These are phyloP conservation scores for Dysphania ambrosioides DNA, from an alignment of 148 eudicot species.

Conservation along the genomic window DNA sequence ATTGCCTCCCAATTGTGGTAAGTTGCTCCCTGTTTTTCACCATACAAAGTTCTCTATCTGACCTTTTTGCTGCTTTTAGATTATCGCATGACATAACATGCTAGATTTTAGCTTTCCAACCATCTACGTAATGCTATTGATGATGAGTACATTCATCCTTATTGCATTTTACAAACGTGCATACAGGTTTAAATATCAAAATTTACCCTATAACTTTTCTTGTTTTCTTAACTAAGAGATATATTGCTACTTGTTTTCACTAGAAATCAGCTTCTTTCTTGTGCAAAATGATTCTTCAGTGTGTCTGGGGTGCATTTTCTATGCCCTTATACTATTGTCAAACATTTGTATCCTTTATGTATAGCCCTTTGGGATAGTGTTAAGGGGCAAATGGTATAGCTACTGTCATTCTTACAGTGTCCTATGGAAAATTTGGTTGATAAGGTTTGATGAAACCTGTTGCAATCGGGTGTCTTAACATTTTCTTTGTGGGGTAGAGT, in stretches of 20 bases:
- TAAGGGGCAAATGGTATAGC: not conserved
- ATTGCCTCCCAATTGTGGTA: slow-evolving; percentile 14
- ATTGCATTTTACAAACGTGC: not conserved
- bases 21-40: slow-evolving; percentile 11
- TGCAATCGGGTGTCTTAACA: not conserved
- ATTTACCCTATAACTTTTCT: not conserved
- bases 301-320: not conserved
- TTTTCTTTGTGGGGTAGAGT: not conserved
- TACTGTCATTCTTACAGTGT: not conserved
- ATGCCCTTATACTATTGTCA: not conserved
- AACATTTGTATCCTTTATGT: not conserved
- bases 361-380: not conserved
- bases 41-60: not conserved
- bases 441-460: not conserved
- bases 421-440: not conserved
- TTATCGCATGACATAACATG: not conserved
- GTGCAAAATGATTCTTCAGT: not conserved
- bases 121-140: not conserved
- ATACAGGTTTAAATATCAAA: not conserved
- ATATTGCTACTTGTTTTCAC: not conserved
- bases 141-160: not conserved
- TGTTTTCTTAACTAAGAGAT: not conserved
- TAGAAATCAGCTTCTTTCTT: not conserved
- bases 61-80: not conserved
- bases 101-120: not conserved